These are phyloP conservation scores for Gracilaria vermiculophylla DNA, from an alignment of 23 red algal genomes.

Conservation along the genomic window DNA sequence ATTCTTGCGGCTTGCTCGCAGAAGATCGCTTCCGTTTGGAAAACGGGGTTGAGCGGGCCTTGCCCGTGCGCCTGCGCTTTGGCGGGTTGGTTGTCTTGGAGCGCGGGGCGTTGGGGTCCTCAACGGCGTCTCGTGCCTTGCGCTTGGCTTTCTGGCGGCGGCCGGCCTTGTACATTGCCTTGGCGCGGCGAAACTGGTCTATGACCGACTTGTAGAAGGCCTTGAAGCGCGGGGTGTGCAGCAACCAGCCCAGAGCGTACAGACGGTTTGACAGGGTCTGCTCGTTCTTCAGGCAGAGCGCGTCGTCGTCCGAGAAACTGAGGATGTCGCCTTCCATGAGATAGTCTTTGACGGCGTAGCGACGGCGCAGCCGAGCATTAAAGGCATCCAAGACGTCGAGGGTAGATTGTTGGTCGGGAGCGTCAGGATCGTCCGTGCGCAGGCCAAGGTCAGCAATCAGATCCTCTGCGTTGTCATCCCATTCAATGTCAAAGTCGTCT, in stretches of 20 bases:
- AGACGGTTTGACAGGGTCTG: constrained; percentile 36
- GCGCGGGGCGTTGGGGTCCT: neutral
- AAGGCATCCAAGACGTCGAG: constrained; percentile 76
- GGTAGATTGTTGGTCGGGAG: constrained; percentile 57
- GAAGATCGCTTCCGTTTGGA: neutral
- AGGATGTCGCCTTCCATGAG: constrained; percentile 66
- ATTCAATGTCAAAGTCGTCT: constrained; percentile 93
- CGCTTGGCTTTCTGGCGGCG: neutral
- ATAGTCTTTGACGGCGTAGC: constrained; percentile 68
- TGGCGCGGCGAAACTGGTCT: constrained; percentile 1
- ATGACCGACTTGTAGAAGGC: constrained; percentile 33
- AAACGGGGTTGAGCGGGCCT: constrained; percentile 15
- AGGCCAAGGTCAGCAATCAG: constrained; percentile 79
- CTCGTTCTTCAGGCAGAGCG: constrained; percentile 21
- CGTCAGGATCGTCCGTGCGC: constrained; percentile 16
- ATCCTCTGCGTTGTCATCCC: constrained; percentile 84
- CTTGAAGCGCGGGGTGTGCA: neutral
- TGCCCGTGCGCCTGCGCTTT: neutral
- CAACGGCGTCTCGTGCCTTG: neutral
- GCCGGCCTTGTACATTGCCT: neutral
- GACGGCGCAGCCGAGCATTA: constrained; percentile 67
- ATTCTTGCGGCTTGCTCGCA: neutral
- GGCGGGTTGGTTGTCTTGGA: neutral
- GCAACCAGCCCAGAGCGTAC: constrained; percentile 39
- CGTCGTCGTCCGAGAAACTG: neutral